Evolutionary conservation across 352 stramenopile species (phyloP), one percentile per base, ranked within the genome.

Genomic region (Pythium brassicae): DNA sequence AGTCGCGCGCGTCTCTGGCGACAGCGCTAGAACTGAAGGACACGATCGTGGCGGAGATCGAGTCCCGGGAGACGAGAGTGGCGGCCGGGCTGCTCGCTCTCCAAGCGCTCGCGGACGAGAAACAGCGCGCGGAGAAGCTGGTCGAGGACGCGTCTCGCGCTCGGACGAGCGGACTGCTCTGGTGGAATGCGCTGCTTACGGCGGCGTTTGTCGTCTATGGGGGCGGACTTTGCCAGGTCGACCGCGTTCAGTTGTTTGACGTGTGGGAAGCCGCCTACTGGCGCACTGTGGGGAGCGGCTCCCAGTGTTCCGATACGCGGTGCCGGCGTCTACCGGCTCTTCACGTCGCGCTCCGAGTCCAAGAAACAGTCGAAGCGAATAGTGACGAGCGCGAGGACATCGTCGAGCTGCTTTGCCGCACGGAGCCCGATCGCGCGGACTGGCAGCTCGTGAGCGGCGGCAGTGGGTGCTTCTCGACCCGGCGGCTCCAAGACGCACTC

Each of bases 141-240:
- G 61, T 47, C 39, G 35, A 50, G 8, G 64, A 63, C 39, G 52
- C 14, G 10, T 39, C 61, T 12, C 65, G 53, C 27, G 60, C 71
- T 20, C 63, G 63, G 8, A 29, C 48, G 0, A 61, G 69, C 19
- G 69, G 66, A 0, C 42, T 88, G 0, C 57, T 64, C 0, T 69
- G 65, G 50, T 86, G 76, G 76, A 87, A 89, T 34, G 71, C 78
- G 1, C 61, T 89, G 8, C 27, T 92, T 2, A 57, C 63, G 1
- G 76, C 79, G 49, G 74, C 65, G 11, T 27, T 71, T 0, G 23
- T 89, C 9, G 58, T 63, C 0, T 90, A 89, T 22, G 61, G 50
- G 0, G 52, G 61, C 7, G 27, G 43, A 11, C 63, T 81, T 29
- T 35, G 63, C 23, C 22, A 43, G 7, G 19, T 11, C 0, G 53